These are phyloP conservation scores for Clarkia xantiana DNA, from an alignment of 345 rosid species.

Conservation along the genomic window DNA sequence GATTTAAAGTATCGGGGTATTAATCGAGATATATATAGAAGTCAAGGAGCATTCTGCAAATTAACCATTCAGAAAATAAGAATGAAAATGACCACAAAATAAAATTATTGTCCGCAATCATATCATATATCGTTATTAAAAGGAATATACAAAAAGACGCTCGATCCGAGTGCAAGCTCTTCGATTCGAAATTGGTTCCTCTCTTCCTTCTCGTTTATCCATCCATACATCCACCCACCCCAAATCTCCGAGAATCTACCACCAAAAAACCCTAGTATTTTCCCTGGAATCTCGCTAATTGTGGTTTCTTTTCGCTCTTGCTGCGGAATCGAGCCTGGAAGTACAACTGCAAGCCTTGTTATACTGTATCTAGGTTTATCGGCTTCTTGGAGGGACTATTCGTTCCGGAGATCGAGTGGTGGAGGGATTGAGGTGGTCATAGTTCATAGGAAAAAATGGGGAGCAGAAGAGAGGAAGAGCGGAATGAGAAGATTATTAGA, in stretches of 20 bases:
- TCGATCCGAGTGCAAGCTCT: not conserved
- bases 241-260: not conserved
- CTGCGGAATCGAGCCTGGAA: not conserved
- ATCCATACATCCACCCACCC: too few relatives aligned
- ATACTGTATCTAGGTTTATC: not conserved
- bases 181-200: not conserved
- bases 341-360: not conserved
- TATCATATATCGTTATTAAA: slow-evolving; percentile 3
- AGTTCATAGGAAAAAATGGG: slow-evolving; percentile 43
- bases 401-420: not conserved
- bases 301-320: not conserved
- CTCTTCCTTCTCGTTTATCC: slow-evolving; percentile 2
- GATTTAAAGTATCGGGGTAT: too few relatives aligned
- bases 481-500: slow-evolving; percentile 85
- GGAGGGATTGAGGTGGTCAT: slow-evolving; percentile 5
- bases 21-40: too few relatives aligned
- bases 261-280: not conserved
- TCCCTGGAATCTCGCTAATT: not conserved
- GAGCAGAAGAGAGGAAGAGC: slow-evolving; percentile 82
- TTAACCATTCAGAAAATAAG: too few relatives aligned
- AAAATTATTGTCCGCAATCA: not conserved
- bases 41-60: too few relatives aligned
- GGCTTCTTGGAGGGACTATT: not conserved
- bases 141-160: not conserved
- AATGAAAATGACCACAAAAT: too few relatives aligned